Evolutionary conservation across 345 rosid genomes (phyloP), one percentile per base, ranked within the genome.

Genomic region (Erodium maritimum): DNA sequence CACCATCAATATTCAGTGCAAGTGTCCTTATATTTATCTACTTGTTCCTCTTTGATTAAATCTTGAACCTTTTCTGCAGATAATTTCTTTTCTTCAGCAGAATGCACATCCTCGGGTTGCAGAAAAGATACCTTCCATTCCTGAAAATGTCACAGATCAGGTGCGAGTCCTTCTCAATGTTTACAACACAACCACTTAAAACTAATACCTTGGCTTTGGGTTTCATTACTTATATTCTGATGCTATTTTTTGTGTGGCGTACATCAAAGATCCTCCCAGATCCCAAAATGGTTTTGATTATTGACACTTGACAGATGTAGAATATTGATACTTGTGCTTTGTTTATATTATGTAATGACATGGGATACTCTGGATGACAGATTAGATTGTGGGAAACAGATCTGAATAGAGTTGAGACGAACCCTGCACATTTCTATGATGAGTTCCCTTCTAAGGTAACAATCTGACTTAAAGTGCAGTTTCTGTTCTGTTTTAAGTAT

Each of bases 341-440:
- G 48, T 42, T 42, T 14, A 12, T 42, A 42, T 42, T 42, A 42
- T 42, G 14, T 42, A 16, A 42, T 14, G 48, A 10, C 48, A 42
- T 42, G 48, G 48, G 12, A 42, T 42, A 16, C 48, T 42, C 14
- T 42, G 48, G 14, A 14, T 67, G 66, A 45, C 78, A 93, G 96
- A 89, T 93, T 72, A 80, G 96, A 76, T 76, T 89, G 61, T 93
- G 99, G 99, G 99, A 93, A 75, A 21, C 88, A 6, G 99, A 93
- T 78, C 65, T 93, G 65, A 86, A 93, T 67, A 81, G 99, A 73
- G 89, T 86, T 37, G 99, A 93, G 79, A 83, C 73, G 82, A 79
- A 82, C 5, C 85, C 79, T 48, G 77, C 89, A 5, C 83, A 93
- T 73, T 71, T 80, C 63, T 87, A 85, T 48, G 95, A 89, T 20